Evolutionary conservation across 768 basidiomycete genomes (phyloP), one percentile per base, ranked within the genome.

Genomic region (Boletales sp.): DNA sequence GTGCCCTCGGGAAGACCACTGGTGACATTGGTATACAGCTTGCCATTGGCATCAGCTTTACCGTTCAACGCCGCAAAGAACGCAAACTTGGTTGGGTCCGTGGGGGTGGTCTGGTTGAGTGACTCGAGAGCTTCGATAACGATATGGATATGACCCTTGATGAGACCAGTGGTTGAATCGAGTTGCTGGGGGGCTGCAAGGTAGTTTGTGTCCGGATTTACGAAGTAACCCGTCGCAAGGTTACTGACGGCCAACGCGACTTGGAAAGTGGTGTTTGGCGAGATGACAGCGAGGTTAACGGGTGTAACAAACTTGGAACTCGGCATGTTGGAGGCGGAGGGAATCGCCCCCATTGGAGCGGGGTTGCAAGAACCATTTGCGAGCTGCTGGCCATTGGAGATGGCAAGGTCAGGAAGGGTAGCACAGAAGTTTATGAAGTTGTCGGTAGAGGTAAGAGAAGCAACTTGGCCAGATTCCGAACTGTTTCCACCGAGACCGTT

Each of bases 361-460:
- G 79, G 76, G 64, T 86, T 84, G 64, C 83, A 83, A 19, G 80
- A 81, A 8, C 79, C 79, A 8, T 59, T 62, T 51, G 58, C 65
- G 60, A 79, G 61, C 58, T 81, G 83, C 56, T 72, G 46, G n/a
- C 84, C 83, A 56, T 83, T 78, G 39, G 86, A 86, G 51, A 85
- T 71, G 4, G 83, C 77, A 43, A 76, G 64, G 45, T 73, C 57
- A 4, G 74, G 61, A 4, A 73, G 59, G 14, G 75, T 78, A 8
- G 71, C 65, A 57, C 85, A 86, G 64, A 72, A 83, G 70, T 85
- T 84, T 69, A 86, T 85, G 64, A 84, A 89, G 73, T 88, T 88
- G 71, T 88, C 84, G 40, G 65, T 66, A n/a, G 83, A 83, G 0
- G 78, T 83, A 8, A 81, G 66, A 7, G 82, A 84, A 13, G 81